A percentile compares a stretch with the other conserved stretches of the same genome.
These are phyloP conservation scores for Gentiana straminea DNA, from an alignment of 257 asterid genomes.

Conservation along the genomic window DNA sequence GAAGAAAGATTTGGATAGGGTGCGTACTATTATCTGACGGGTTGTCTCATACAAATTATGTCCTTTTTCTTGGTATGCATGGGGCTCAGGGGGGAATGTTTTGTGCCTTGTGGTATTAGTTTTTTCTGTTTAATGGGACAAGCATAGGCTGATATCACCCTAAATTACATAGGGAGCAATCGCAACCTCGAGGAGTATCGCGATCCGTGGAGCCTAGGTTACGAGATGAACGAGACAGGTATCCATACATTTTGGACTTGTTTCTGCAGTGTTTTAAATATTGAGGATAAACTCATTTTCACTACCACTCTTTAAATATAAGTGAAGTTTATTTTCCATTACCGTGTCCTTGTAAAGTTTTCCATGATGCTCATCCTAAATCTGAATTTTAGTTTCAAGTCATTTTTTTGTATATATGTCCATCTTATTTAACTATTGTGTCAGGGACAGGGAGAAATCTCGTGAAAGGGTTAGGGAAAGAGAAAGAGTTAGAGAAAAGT, in stretches of 20 bases:
- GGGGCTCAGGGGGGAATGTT: too few relatives aligned
- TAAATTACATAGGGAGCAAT: conserved; percentile 52
- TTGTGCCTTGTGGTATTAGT: too few relatives aligned
- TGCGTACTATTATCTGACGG: too few relatives aligned
- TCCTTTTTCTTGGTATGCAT: too few relatives aligned
- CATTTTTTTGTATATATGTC: background rate
- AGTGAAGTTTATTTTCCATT: background rate
- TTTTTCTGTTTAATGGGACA: background rate
- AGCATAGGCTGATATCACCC: background rate
- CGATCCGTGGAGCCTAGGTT: conserved; percentile 89
- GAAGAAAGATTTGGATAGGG: too few relatives aligned
- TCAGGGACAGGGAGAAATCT: conserved; percentile 80
- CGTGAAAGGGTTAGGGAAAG: conserved; percentile 65
- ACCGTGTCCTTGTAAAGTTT: background rate
- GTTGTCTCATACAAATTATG: too few relatives aligned
- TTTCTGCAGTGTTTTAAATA: background rate
- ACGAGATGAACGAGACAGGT: conserved; percentile 71
- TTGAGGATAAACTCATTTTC: background rate
- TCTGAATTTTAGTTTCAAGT: too few relatives aligned
- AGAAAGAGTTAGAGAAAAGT: conserved; percentile 57
- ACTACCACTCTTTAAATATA: background rate
- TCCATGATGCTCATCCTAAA: too few relatives aligned
- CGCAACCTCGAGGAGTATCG: conserved; percentile 67
- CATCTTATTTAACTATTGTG: background rate
- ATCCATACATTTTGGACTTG: background rate